Evolutionary conservation across 176 grass and related monocot species (phyloP).

Genomic region (Oryza rufipogon): DNA sequence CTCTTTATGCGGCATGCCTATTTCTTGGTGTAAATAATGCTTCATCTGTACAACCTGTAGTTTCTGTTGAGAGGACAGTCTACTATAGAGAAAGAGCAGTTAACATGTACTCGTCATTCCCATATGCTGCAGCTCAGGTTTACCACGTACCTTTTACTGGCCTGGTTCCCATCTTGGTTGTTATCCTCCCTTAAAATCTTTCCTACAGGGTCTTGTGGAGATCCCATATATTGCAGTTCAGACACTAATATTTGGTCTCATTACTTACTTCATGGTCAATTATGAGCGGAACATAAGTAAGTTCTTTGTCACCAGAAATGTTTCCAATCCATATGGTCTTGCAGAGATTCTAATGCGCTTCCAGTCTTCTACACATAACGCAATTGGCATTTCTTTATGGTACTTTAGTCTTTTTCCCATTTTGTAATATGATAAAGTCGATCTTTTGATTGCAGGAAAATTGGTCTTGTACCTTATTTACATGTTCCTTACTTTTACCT

Average conservation of each 20-base stretch:
- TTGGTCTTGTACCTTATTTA: constrained; percentile 66
- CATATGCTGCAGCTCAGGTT: constrained; percentile 88
- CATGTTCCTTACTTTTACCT: constrained; percentile 79
- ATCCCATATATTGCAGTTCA: constrained; percentile 69
- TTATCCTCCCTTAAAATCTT: not conserved
- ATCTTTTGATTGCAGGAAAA: constrained; percentile 56
- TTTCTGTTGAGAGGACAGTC: constrained; percentile 74
- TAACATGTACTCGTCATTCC: constrained; percentile 71
- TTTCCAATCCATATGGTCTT: not conserved
- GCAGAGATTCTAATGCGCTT: not conserved
- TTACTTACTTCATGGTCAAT: constrained; percentile 84
- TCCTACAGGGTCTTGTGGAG: constrained; percentile 68
- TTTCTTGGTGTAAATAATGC: constrained; percentile 77
- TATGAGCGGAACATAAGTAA: constrained; percentile 72
- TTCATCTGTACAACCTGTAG: constrained; percentile 67
- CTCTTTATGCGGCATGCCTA: constrained; percentile 70
- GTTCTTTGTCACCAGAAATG: not conserved
- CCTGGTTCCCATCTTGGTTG: not conserved
- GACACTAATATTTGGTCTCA: constrained; percentile 69
- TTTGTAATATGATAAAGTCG: constrained; percentile 6
- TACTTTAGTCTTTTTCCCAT: not conserved
- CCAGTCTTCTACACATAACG: not conserved
- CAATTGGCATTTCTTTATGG: too few relatives aligned
- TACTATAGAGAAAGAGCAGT: constrained; percentile 72
- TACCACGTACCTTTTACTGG: not conserved